Evolutionary conservation across 2,329 filamentous ascomycete genomes (phyloP), one percentile per base, ranked within the genome.

Genomic region (Corinectria fuckeliana): DNA sequence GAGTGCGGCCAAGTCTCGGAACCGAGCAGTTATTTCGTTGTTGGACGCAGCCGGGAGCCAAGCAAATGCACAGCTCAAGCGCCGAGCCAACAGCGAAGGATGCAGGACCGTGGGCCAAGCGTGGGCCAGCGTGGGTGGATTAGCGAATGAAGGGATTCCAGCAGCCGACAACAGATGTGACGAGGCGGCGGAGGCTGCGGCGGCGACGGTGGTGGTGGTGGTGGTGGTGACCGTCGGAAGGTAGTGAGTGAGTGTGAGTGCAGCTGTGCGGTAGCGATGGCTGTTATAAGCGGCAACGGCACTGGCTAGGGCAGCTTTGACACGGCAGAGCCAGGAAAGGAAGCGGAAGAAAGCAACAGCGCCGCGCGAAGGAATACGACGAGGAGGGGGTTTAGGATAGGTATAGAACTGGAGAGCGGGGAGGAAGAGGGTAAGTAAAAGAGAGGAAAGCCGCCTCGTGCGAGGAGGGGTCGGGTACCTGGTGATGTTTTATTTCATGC

Each of bases 401-500:
- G 41, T n/a, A 44, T 26, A 23, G 50, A 23, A 39, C 32, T 16
- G 25, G 14, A 34, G 32, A 34, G 32, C 25, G 32, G 30, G 49
- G 53, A 63, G 50, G 30, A 45, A 36, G 50, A 50, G 23, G 56
- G 55, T 58, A 54, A 60, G 58, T 38, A 62, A 30, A 58, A 52
- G 42, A 45, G 38, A 53, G 60, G 50, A 53, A 51, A 51, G 42
- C 60, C 54, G 53, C 56, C 56, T 66, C 42, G 64, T 56, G 64
- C 61, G 56, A 68, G 62, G 68, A 70, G 68, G 68, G 66, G 66
- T 67, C 61, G 66, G 67, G 67, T 63, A 66, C 67, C 60, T 67
- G 65, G 57, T 63, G 66, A 70, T 70, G 65, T 70, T 70, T 70
- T 70, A 70, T 70, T 70, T 69, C 66, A 55, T 70, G 63, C 58